Evolutionary conservation across 768 basidiomycete genomes (phyloP).

Genomic region (Suillus hirtellus): DNA sequence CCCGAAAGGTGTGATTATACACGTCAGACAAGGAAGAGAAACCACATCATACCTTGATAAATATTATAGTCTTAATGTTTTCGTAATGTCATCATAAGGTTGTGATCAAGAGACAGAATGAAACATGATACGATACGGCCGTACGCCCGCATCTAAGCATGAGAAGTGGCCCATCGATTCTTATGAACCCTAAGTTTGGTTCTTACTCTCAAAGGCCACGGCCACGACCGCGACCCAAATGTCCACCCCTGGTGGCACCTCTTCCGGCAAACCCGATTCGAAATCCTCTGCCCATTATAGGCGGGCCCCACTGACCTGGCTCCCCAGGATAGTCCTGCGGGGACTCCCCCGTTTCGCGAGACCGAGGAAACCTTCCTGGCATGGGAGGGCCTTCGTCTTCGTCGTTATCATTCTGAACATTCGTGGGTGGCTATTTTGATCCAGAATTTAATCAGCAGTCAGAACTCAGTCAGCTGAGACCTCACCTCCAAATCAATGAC

Average conservation of each 20-base stretch:
- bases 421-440: slow-evolving; percentile 26
- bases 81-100: background rate
- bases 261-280: slow-evolving; percentile 64
- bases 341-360: slow-evolving; percentile 17
- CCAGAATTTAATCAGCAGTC: slow-evolving; percentile 7
- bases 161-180: slow-evolving; percentile 11
- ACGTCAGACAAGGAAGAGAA: slow-evolving; percentile 1
- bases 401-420: slow-evolving; percentile 40
- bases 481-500: slow-evolving; percentile 80
- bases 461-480: background rate
- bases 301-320: slow-evolving; percentile 20
- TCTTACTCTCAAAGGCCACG: slow-evolving; percentile 16
- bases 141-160: slow-evolving; percentile 5
- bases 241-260: slow-evolving; percentile 36
- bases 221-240: slow-evolving; percentile 19
- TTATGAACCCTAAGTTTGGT: slow-evolving; percentile 11
- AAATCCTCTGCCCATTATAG: slow-evolving; percentile 32
- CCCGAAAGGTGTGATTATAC: slow-evolving; percentile 8
- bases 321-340: slow-evolving; percentile 11
- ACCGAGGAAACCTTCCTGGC: slow-evolving; percentile 36
- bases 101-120: slow-evolving; percentile 18
- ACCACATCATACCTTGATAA: slow-evolving; percentile 27
- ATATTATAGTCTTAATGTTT: slow-evolving; percentile 21
- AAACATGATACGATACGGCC: slow-evolving; percentile 11
- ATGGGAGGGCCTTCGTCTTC: slow-evolving; percentile 28